A percentile compares a stretch with the other conserved stretches of the same genome.
These are phyloP conservation scores for Austroboletus novae-zelandiae DNA, from an alignment of 1,284 basidiomycete species.

Conservation along the genomic window DNA sequence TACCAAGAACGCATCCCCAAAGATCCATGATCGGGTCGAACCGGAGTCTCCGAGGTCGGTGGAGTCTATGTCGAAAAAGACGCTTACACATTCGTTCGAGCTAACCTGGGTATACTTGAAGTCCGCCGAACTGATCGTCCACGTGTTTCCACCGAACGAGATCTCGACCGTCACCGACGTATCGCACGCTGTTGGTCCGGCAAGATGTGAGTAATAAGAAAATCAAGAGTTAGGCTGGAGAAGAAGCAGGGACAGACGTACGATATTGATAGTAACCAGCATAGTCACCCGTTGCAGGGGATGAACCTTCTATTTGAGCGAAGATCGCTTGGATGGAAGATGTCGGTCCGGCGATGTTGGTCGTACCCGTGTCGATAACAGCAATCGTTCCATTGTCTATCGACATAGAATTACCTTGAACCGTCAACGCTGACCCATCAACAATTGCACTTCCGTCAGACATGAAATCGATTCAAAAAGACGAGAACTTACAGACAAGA, in stretches of 20 bases:
- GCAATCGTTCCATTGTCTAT: slow-evolving; percentile 19
- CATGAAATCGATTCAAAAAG: background rate
- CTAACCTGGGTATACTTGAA: slow-evolving; percentile 41
- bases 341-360: slow-evolving; percentile 38
- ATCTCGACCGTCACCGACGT: no score
- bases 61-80: slow-evolving; percentile 42
- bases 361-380: slow-evolving; percentile 46
- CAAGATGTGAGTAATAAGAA: no score
- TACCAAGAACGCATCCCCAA: slow-evolving; percentile 53
- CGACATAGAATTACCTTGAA: slow-evolving; percentile 26
- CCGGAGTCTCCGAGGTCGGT: slow-evolving; percentile 15
- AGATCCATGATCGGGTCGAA: slow-evolving; percentile 40
- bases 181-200: no score
- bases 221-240: background rate
- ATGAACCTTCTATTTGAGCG: slow-evolving; percentile 36
- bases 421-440: no score
- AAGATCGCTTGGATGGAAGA: slow-evolving; percentile 35
- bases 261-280: slow-evolving; percentile 34
- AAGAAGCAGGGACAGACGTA: slow-evolving; percentile 6
- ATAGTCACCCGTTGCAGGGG: slow-evolving; percentile 19
- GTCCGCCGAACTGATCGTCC: slow-evolving; percentile 43
- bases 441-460: background rate
- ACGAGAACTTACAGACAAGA: slow-evolving; percentile 22
- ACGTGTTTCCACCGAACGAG: slow-evolving; percentile 45
- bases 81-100: slow-evolving; percentile 45